Percentiles rank a stretch among this genome's conserved stretches.
These are phyloP conservation scores for Pestalotiopsis sp. DNA, from an alignment of 2,329 filamentous ascomycete species.

Conservation along the genomic window DNA sequence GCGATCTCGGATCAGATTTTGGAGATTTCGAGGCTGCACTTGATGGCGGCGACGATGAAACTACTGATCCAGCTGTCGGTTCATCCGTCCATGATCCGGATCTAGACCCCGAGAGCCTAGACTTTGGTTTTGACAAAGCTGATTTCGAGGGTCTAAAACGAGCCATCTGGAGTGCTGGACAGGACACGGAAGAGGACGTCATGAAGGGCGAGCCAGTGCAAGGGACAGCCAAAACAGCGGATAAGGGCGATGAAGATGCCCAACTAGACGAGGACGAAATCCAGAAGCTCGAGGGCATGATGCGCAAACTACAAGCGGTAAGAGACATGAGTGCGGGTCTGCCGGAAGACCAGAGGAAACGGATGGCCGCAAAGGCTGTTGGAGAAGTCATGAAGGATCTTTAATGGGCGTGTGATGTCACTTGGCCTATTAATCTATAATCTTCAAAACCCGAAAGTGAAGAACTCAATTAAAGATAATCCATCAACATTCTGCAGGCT, in stretches of 20 bases:
- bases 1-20: slow-evolving; percentile 33
- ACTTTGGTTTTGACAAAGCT: slow-evolving; percentile 51
- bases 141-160: slow-evolving; percentile 53
- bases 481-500: no score
- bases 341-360: slow-evolving; percentile 60
- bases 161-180: slow-evolving; percentile 49
- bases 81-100: slow-evolving; percentile 15
- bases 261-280: slow-evolving; percentile 51
- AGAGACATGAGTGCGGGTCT: slow-evolving; percentile 60
- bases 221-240: not conserved
- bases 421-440: not conserved
- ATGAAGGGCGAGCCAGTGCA: slow-evolving; percentile 19
- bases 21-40: slow-evolving; percentile 32
- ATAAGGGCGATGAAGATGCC: slow-evolving; percentile 30
- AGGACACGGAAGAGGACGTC: slow-evolving; percentile 22
- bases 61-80: slow-evolving; percentile 30
- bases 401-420: slow-evolving; percentile 23
- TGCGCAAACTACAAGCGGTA: slow-evolving; percentile 63
- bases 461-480: not conserved
- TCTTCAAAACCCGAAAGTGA: not conserved
- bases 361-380: slow-evolving; percentile 61
- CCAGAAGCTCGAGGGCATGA: slow-evolving; percentile 61
- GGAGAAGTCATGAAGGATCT: slow-evolving; percentile 65
- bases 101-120: slow-evolving; percentile 47
- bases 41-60: slow-evolving; percentile 23